Base-by-base conservation (phyloP, 257 asterid genomes). In the Petrea volubilis region DNA sequence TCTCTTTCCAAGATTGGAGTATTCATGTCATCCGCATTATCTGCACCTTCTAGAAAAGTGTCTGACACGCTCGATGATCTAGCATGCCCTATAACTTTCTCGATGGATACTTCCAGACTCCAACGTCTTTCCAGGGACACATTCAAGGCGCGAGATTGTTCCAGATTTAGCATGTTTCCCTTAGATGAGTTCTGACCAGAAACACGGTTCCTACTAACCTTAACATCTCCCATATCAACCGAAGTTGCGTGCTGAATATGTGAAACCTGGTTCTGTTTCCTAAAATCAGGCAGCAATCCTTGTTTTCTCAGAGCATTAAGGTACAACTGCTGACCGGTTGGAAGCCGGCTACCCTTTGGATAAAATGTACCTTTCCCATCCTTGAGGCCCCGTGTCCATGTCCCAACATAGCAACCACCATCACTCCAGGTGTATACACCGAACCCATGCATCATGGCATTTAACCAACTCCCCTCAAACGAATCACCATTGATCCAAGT, bases 351-450 rank as follows among this genome's bases (percentile, higher is more conserved):
- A 23, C 98, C 99, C 70, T 74, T 85, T 5, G 98, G 99, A 73
- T 95, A 95, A 72, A 95, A 92, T 1, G 95, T 75, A 31, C 99
- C 99, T 75, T 90, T 95, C 18, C 99, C 99, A 64, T 95, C 99
- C 80, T 95, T 95, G 53, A 92, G 78, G 57, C 99, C 96, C 11
- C 81, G 80, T 6, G 99, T 95, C 97, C 97, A 95, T 10, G 88
- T 95, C 55, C 98, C 99, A 1, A 92, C 85, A 65, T 85, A 95
- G 77, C 90, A 84, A 50, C 97, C 83, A 61, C 98, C 96, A 64
- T 92, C 91, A 31, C 64, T 56, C 99, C 99, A 95, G 0, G 96
- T 84, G 81, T 89, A 90, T 13, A 95, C 84, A 60, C 98, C 99
- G 17, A 92, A 86, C 2, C 96, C 98, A 81, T 95, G 89, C 92